Evolutionary conservation across 768 basidiomycete genomes (phyloP).

Genomic region (Pisolithus marmoratus): DNA sequence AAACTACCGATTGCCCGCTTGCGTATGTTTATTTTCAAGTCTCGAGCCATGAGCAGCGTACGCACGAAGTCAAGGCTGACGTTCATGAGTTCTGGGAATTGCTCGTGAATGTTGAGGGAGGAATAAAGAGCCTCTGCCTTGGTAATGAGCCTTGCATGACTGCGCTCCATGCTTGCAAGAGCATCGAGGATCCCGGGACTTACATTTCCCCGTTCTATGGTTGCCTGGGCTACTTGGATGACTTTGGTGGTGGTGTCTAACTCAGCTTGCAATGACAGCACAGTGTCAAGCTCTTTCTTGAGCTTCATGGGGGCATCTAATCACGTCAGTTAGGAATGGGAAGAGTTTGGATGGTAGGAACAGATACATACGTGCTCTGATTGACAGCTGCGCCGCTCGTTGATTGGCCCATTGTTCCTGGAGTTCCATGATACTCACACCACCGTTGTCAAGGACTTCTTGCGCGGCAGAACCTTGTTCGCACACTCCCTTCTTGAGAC

Average conservation of each 20-base stretch:
- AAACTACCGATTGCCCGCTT: slow-evolving; percentile 27
- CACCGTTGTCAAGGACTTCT: neutral
- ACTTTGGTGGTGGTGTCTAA: slow-evolving; percentile 19
- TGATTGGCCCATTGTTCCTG: slow-evolving; percentile 3
- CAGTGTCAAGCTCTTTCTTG: slow-evolving; percentile 23
- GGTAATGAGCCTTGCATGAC: slow-evolving; percentile 14
- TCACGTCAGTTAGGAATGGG: slow-evolving; percentile 14
- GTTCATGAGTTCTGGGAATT: slow-evolving; percentile 28
- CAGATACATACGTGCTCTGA: neutral
- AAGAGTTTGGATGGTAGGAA: neutral
- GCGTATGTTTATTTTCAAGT: slow-evolving; percentile 36
- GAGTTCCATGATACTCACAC: neutral
- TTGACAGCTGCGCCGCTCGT: neutral
- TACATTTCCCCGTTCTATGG: slow-evolving; percentile 4
- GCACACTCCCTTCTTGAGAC: slow-evolving; percentile 14
- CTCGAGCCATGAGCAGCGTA: slow-evolving; percentile 28
- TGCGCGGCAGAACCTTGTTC: slow-evolving; percentile 4
- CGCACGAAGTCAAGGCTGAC: slow-evolving; percentile 26
- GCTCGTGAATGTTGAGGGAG: slow-evolving; percentile 28
- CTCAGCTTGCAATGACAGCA: slow-evolving; percentile 27
- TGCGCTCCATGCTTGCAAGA: slow-evolving; percentile 16
- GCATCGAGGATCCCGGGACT: slow-evolving; percentile 4
- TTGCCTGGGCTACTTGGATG: slow-evolving; percentile 9
- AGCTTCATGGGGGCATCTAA: slow-evolving; percentile 25
- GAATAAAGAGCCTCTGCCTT: slow-evolving; percentile 29